phyloP scores from a whole-genome alignment of 306 rosid genomes.

The Rubus parviflorus region DNA sequence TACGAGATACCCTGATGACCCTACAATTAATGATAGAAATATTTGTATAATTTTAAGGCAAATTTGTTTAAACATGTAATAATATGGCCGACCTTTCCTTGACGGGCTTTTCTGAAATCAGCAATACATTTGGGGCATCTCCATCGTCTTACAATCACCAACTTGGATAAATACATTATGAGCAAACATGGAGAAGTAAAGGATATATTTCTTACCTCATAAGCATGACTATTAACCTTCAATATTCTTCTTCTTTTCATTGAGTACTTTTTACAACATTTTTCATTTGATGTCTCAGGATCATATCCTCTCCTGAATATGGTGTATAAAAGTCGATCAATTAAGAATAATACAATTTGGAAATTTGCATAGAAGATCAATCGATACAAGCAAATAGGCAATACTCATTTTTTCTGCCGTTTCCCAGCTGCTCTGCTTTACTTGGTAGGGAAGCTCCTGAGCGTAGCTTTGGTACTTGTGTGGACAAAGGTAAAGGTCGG shows the following conservation, averaged over 20 bases:
- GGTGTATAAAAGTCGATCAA: background rate
- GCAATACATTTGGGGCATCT: background rate
- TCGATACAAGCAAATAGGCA: background rate
- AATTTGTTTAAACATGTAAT: background rate
- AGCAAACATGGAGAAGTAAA: slow-evolving; percentile 17
- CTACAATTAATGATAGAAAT: background rate
- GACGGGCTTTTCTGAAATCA: background rate
- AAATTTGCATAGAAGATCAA: background rate
- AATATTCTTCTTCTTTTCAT: slow-evolving; percentile 32
- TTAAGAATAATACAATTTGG: background rate
- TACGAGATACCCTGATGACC: background rate
- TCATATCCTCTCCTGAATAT: slow-evolving; percentile 15
- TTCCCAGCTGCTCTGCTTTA: no score
- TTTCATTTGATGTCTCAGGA: slow-evolving; percentile 11
- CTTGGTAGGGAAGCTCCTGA: no score
- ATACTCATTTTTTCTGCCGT: no score
- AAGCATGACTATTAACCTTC: slow-evolving; percentile 18
- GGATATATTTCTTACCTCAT: slow-evolving; percentile 40
- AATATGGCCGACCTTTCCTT: slow-evolving; percentile 13
- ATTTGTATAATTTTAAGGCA: background rate
- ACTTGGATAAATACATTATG: background rate
- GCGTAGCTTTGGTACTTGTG: no score
- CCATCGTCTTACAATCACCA: slow-evolving; percentile 9
- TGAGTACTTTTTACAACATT: no score
- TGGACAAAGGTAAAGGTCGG: no score